Evolutionary conservation across 495 filamentous ascomycete species (phyloP).

Genomic region (Penicillium egyptiacum): DNA sequence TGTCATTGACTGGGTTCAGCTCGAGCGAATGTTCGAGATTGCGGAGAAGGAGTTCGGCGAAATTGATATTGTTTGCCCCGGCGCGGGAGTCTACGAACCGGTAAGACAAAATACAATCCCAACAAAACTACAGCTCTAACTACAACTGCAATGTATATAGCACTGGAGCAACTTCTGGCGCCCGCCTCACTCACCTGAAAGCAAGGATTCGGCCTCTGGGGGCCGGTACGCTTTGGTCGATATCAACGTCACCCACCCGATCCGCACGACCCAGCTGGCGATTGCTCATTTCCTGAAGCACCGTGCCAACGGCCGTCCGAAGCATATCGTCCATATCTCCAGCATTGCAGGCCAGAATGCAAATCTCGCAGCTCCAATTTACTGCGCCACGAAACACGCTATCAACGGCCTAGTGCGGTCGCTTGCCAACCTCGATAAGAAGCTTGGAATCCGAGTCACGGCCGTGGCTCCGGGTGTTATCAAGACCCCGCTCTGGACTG

Average conservation of each 20-base stretch:
- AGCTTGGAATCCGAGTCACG: constrained; percentile 60
- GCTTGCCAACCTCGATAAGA: constrained; percentile 49
- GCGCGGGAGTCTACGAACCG: constrained; percentile 69
- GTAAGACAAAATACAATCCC: constrained; percentile 29
- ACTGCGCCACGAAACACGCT: constrained; percentile 62
- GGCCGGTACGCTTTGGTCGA: constrained; percentile 59
- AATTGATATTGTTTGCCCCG: constrained; percentile 65
- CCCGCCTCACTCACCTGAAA: constrained; percentile 49
- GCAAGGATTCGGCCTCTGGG: constrained; percentile 47
- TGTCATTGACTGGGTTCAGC: constrained; percentile 59
- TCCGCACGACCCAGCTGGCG: constrained; percentile 64
- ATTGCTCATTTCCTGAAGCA: constrained; percentile 54
- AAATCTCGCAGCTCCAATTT: constrained; percentile 53
- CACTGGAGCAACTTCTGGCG: constrained; percentile 68
- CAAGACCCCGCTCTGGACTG: constrained; percentile 68
- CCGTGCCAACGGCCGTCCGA: constrained; percentile 36
- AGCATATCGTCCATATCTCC: constrained; percentile 60
- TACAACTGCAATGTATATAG: constrained; percentile 16
- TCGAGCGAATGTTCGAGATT: constrained; percentile 57
- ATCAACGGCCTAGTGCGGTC: constrained; percentile 61
- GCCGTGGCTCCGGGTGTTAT: constrained; percentile 67
- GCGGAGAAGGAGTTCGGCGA: constrained; percentile 56
- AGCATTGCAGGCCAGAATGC: constrained; percentile 62
- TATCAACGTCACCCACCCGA: constrained; percentile 70
- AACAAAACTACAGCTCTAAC: not conserved